Evolutionary conservation across 768 basidiomycete genomes (phyloP), one percentile per base, ranked within the genome.

Genomic region (Leucocoprinus leucothites): DNA sequence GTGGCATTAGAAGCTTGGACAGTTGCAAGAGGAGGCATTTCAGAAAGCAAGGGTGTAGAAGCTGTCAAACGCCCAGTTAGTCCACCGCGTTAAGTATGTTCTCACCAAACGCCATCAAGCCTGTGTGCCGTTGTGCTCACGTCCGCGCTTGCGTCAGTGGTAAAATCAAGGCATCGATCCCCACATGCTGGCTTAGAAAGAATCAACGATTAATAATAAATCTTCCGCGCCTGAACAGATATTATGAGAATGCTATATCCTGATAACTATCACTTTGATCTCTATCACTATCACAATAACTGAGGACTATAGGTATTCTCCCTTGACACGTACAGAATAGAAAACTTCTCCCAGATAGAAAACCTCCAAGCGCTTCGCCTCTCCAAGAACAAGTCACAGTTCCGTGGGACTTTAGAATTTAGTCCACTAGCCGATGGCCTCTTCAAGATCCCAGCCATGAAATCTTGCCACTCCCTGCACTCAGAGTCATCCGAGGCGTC

Each of bases 1-100:
- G 64, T 59, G 11, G 68, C 69, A 58, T 77, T 77, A 26, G 65
- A 62, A 13, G 67, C 58, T 22, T 66, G 66, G n/a, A 65, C 67
- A 24, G 59, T 55, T 9, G 65, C 34, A 9, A 73, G 62, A 14
- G 69, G 59, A 21, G 71, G 67, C 73, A 70, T 68, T 36, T 5
- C n/a, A 40, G 16, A 45, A 11, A 9, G 35, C 16, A 16, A 38
- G n/a, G 16, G 14, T 22, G 5, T 31, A 5, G 5, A 36, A 26
- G 21, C n/a, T 26, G n/a, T n/a, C n/a, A n/a, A 26, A 13, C 9
- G n/a, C 16, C 28, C 24, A n/a, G n/a, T 28, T 25, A 14, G 14
- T 41, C 8, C 18, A n/a, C 40, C 5, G 13, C 8, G 18, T 41
- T 14, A 19, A 14, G 16, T 41, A 41, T 5, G 18, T 5, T 4